phyloP scores from a whole-genome alignment of 139 green algal species.

The Tetratostichococcus sp. region DNA sequence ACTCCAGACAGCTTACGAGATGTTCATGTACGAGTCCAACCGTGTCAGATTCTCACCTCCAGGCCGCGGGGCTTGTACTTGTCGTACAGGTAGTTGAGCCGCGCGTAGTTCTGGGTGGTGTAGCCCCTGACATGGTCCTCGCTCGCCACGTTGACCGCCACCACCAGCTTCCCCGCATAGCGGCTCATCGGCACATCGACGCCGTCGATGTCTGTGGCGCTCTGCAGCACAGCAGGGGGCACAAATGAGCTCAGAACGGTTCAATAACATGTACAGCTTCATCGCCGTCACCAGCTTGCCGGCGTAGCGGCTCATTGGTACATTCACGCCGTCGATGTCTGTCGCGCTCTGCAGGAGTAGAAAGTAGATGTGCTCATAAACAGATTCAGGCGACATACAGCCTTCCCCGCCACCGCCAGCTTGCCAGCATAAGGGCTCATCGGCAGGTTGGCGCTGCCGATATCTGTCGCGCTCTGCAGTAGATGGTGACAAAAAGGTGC shows the following conservation, averaged over 20 bases:
- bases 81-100: slow-evolving; percentile 47
- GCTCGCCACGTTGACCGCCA: slow-evolving; percentile 78
- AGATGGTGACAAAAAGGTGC: no score
- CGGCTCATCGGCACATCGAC: slow-evolving; percentile 18
- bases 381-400: no score
- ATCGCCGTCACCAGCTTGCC: no score
- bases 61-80: slow-evolving; percentile 54
- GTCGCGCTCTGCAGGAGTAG: not conserved
- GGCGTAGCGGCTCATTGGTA: no score
- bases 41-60: slow-evolving; percentile 19
- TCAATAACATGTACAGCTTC: no score
- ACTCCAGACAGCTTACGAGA: not conserved
- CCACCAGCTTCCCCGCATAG: slow-evolving; percentile 43
- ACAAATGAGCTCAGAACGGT: no score
- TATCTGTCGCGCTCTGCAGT: slow-evolving; percentile 16
- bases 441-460: slow-evolving; percentile 25
- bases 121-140: slow-evolving; percentile 47
- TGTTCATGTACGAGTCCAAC: not conserved
- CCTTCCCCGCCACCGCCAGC: slow-evolving; percentile 62
- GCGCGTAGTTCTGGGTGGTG: slow-evolving; percentile 64
- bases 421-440: slow-evolving; percentile 41
- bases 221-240: no score
- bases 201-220: slow-evolving; percentile 38
- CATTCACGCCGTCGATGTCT: no score
- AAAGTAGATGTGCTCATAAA: not conserved